phyloP scores from a whole-genome alignment of 768 basidiomycete species.

The Amanita thiersii region DNA sequence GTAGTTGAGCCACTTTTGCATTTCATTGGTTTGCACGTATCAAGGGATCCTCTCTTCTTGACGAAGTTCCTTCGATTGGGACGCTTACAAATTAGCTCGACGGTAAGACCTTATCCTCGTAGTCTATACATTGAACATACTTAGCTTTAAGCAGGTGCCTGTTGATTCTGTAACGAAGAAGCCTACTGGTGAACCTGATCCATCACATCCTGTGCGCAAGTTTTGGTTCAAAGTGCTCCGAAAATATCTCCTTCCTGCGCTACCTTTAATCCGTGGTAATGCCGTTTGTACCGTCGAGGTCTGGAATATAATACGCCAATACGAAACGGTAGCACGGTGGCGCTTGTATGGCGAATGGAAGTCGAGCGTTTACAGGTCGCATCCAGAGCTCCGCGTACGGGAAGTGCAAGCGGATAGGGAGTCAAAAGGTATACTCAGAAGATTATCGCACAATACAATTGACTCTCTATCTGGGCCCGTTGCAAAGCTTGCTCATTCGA shows the following conservation, averaged over 20 bases:
- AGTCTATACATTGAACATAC: not conserved
- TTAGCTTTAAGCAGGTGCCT: slow-evolving; percentile 24
- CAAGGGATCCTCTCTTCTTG: slow-evolving; percentile 69
- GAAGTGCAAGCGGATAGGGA: slow-evolving; percentile 81
- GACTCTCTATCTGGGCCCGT: slow-evolving; percentile 81
- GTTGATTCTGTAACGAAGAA: slow-evolving; percentile 58
- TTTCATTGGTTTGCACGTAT: slow-evolving; percentile 75
- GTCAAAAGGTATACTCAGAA: slow-evolving; percentile 81
- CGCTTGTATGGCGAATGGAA: slow-evolving; percentile 96
- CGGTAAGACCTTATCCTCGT: slow-evolving; percentile 24
- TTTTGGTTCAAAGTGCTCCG: slow-evolving; percentile 85
- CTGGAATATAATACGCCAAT: slow-evolving; percentile 82
- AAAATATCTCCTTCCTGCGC: slow-evolving; percentile 74
- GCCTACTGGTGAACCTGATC: slow-evolving; percentile 43
- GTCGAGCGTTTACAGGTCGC: slow-evolving; percentile 55
- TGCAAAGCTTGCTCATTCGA: slow-evolving; percentile 90
- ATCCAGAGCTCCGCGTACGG: slow-evolving; percentile 75
- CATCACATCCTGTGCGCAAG: slow-evolving; percentile 50
- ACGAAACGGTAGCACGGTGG: slow-evolving; percentile 78
- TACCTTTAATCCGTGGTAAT: slow-evolving; percentile 79
- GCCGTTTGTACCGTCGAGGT: slow-evolving; percentile 87
- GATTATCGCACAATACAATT: slow-evolving; percentile 77
- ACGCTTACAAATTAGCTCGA: slow-evolving; percentile 49
- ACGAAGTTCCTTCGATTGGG: slow-evolving; percentile 79
- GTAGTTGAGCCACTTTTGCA: slow-evolving; percentile 75